These are phyloP conservation scores for Rhizophora apiculata DNA, from an alignment of 345 rosid genomes.

Conservation along the genomic window DNA sequence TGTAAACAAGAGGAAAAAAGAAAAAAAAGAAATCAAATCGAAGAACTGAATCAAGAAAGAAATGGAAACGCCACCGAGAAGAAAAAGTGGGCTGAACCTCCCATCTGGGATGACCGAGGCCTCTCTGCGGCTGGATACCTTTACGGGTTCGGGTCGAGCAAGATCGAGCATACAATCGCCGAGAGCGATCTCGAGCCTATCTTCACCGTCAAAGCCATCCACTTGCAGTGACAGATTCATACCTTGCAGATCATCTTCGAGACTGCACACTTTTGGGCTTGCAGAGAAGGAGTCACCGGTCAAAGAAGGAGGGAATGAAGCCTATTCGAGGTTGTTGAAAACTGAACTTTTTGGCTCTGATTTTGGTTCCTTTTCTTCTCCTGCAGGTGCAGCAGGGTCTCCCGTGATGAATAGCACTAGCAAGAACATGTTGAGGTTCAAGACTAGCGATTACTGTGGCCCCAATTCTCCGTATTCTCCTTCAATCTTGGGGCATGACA, in stretches of 20 bases:
- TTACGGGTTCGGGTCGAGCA: conserved; percentile 41
- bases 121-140: conserved; percentile 56
- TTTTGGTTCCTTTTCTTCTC: conserved; percentile 60
- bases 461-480: conserved; percentile 86
- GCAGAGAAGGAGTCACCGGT: conserved; percentile 69
- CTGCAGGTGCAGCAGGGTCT: conserved; percentile 61
- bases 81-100: conserved; percentile 74
- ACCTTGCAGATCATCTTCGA: conserved; percentile 93
- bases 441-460: conserved; percentile 59
- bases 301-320: conserved; percentile 92
- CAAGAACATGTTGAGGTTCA: conserved; percentile 84
- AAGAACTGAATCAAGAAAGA: conserved; percentile 2
- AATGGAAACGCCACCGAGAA: conserved; percentile 64
- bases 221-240: conserved; percentile 89
- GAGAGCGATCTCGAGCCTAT: conserved; percentile 60
- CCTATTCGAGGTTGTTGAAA: conserved; percentile 67
- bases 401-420: conserved; percentile 59
- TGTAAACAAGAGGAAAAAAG: background rate
- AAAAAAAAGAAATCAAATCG: too few species aligned
- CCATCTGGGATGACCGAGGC: conserved; percentile 85
- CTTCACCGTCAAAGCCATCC: conserved; percentile 72
- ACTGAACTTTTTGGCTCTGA: conserved; percentile 95
- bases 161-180: conserved; percentile 20
- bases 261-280: conserved; percentile 84
- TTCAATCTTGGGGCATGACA: conserved; percentile 63